Evolutionary conservation across 2,329 filamentous ascomycete genomes (phyloP).

Genomic region (Aspergillus pseudoglaucus): DNA sequence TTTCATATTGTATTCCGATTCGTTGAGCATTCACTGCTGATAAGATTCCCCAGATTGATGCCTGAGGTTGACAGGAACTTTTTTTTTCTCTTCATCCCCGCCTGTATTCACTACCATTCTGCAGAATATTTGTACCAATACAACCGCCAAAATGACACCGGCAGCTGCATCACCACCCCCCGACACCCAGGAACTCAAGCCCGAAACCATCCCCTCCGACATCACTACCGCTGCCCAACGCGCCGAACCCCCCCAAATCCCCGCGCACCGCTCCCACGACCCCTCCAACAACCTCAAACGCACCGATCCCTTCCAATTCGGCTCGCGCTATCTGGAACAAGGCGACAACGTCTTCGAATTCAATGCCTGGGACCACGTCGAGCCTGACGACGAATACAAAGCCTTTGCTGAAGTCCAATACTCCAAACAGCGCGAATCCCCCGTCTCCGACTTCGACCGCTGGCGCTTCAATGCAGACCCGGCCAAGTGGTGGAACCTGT

Average conservation of each 20-base stretch:
- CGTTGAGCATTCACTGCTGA: slow-evolving; percentile 2
- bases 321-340: slow-evolving; percentile 75
- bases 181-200: neutral
- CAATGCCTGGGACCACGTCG: slow-evolving; percentile 98
- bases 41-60: slow-evolving; percentile 1
- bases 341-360: slow-evolving; percentile 90
- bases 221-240: slow-evolving; percentile 33
- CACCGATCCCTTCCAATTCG: slow-evolving; percentile 91
- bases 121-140: neutral
- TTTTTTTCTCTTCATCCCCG: slow-evolving; percentile 8
- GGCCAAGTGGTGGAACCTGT: slow-evolving; percentile 95
- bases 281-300: slow-evolving; percentile 74
- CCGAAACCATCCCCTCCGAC: slow-evolving; percentile 9
- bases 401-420: slow-evolving; percentile 81
- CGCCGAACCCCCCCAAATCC: slow-evolving; percentile 41
- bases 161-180: neutral
- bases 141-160: neutral
- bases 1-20: slow-evolving; percentile 17
- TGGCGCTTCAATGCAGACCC: slow-evolving; percentile 82
- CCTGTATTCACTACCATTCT: slow-evolving; percentile 1
- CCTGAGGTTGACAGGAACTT: slow-evolving; percentile 1
- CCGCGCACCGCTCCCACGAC: slow-evolving; percentile 61
- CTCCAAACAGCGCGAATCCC: slow-evolving; percentile 72
- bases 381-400: slow-evolving; percentile 82
- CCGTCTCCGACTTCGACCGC: slow-evolving; percentile 90